Percentiles rank a stretch among this genome's conserved stretches.
Evolutionary conservation across 176 grass and related monocot species (phyloP).

Genomic region (Tillandsia leiboldiana): DNA sequence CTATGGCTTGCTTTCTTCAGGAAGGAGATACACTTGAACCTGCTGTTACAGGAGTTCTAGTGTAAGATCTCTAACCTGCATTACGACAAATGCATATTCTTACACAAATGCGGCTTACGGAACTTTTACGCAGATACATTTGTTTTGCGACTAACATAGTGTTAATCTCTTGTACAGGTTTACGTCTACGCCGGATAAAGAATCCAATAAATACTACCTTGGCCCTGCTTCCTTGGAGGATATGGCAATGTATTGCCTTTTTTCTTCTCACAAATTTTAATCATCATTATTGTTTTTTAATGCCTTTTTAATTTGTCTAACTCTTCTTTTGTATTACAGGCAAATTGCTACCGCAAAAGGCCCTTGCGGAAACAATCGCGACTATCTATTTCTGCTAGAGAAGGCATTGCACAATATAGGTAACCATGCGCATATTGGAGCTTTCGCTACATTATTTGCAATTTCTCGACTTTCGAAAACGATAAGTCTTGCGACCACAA

Average conservation of each 20-base stretch:
- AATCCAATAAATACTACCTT: constrained; percentile 35
- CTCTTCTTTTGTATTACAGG: constrained; percentile 18
- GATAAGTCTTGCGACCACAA: too few species aligned
- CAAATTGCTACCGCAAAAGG: constrained; percentile 35
- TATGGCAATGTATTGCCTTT: constrained; percentile 31
- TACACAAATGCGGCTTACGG: background rate
- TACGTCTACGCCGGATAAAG: constrained; percentile 29
- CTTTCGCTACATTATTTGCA: too few species aligned
- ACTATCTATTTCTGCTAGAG: constrained; percentile 38
- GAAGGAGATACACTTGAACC: constrained; percentile 24
- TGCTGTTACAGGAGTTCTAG: constrained; percentile 28
- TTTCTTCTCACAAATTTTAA: background rate
- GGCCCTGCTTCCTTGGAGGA: constrained; percentile 33
- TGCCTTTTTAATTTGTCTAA: background rate
- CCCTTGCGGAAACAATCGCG: constrained; percentile 35
- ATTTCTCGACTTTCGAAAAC: too few species aligned
- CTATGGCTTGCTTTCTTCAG: constrained; percentile 5
- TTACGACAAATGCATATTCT: background rate
- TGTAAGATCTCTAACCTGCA: constrained; percentile 12
- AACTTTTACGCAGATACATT: background rate
- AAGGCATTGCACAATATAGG: constrained; percentile 36
- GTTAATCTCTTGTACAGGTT: constrained; percentile 21
- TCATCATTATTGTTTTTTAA: background rate
- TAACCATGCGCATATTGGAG: background rate
- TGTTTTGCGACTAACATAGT: background rate